phyloP scores from a whole-genome alignment of 2,329 filamentous ascomycete species.

The Alternaria brassicae region DNA sequence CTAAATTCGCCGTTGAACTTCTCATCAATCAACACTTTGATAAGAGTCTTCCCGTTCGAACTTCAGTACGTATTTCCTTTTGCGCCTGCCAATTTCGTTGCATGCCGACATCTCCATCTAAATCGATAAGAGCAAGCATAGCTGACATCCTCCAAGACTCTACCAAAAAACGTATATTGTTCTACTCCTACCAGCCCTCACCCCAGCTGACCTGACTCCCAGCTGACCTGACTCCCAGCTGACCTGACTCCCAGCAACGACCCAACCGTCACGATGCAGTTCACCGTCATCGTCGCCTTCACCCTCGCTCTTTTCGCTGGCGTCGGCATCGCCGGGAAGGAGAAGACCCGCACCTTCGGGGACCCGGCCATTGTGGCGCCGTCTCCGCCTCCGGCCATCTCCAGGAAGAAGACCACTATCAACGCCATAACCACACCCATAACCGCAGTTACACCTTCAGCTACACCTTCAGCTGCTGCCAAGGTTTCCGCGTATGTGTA shows the following conservation, averaged over 20 bases:
- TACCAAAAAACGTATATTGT: background rate
- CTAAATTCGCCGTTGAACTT: background rate
- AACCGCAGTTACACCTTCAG: background rate
- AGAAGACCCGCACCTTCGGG: background rate
- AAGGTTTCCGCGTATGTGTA: too few relatives aligned
- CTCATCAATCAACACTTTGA: background rate
- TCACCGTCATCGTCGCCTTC: background rate
- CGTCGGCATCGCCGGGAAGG: background rate
- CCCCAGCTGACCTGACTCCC: background rate
- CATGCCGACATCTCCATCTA: background rate
- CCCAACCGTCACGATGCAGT: constrained; percentile 4
- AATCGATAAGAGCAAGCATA: background rate
- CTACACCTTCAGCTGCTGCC: too few relatives aligned
- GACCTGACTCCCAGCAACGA: background rate
- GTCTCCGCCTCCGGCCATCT: background rate
- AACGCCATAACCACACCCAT: background rate
- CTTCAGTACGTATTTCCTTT: background rate
- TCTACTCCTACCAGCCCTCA: background rate
- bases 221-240: background rate
- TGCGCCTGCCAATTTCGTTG: background rate
- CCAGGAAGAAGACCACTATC: background rate
- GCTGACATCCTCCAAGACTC: background rate
- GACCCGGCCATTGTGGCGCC: too few relatives aligned
- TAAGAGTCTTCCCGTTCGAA: background rate
- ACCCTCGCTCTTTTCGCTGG: background rate